Evolutionary conservation across 768 basidiomycete species (phyloP), one percentile per base, ranked within the genome.

Genomic region (Lentinula sp.): DNA sequence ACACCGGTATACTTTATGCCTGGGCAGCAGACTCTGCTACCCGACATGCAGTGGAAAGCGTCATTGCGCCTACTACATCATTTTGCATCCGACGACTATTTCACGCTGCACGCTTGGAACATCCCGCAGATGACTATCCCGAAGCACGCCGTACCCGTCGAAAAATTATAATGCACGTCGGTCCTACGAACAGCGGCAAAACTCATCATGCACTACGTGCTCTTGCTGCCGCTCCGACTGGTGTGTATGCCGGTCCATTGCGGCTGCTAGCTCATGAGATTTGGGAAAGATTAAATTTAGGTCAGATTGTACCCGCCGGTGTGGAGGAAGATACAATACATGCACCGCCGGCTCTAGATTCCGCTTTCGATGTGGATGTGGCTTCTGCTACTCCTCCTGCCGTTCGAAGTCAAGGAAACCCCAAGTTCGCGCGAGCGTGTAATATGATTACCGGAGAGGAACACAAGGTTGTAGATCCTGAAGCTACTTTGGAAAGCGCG

Each of bases 151-250:
- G 71, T 10, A 74, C 86, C 64, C 80, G 78, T 16, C 82, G 95
- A 18, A 91, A 87, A 65, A 77, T 98, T 66, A 88, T 95, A 70
- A 87, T 98, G 79, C 96, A 99, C 67, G 93, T 99, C 43, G 97
- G 96, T 0, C 97, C 97, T 0, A 98, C 97, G 23, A 99, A 98
- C 72, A 93, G 91, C 63, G 97, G 96, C 34, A 99, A 99, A 76
- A 99, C 96, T 0, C 87, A 98, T 69, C 87, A 90, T 68, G 97
- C 96, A 0, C 76, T 99, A 8, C 87, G 92, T 48, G 93, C 95
- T 0, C 81, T 99, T 2, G 91, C 93, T 0, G 84, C 85, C 4
- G 85, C 95, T 0, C 67, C 70, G 1, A 74, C 76, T 0, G 97
- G 95, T 5, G 80, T 89, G 3, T 98, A 98, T 66, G 93, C 93